phyloP scores from a whole-genome alignment of 768 basidiomycete genomes.

The Stropharia rugosoannulata region DNA sequence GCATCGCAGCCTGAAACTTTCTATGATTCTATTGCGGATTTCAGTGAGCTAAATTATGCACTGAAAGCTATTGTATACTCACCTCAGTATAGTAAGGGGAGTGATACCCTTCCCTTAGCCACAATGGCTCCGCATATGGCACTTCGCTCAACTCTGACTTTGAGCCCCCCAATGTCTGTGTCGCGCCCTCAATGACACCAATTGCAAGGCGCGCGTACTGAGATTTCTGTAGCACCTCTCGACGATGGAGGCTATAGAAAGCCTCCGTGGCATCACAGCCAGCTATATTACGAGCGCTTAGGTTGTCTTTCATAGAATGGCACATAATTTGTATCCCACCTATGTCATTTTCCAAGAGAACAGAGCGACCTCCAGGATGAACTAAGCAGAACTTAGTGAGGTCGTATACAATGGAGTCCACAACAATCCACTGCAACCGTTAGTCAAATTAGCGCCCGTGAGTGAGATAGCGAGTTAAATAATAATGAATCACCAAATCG shows the following conservation, averaged over 20 bases:
- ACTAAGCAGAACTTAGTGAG: constrained; percentile 75
- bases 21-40: constrained; percentile 45
- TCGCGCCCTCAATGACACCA: constrained; percentile 65
- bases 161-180: constrained; percentile 46
- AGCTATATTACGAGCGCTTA: constrained; percentile 38
- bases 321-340: constrained; percentile 35
- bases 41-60: constrained; percentile 33
- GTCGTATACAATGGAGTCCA: constrained; percentile 72
- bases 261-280: constrained; percentile 86
- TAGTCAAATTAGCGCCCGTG: background rate
- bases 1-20: constrained; percentile 52
- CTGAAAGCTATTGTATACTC: constrained; percentile 17
- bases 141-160: constrained; percentile 66
- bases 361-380: constrained; percentile 81
- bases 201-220: constrained; percentile 75
- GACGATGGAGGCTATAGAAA: constrained; percentile 87
- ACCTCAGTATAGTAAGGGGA: constrained; percentile 76
- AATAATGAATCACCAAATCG: constrained; percentile 1
- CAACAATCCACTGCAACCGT: constrained; percentile 68
- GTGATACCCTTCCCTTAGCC: constrained; percentile 70
- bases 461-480: background rate
- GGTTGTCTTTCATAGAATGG: background rate
- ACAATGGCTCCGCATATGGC: constrained; percentile 88
- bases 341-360: constrained; percentile 71
- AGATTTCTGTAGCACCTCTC: constrained; percentile 76